These are phyloP conservation scores for Penicillium atrosanguineum DNA, from an alignment of 495 filamentous ascomycete species.

Conservation along the genomic window DNA sequence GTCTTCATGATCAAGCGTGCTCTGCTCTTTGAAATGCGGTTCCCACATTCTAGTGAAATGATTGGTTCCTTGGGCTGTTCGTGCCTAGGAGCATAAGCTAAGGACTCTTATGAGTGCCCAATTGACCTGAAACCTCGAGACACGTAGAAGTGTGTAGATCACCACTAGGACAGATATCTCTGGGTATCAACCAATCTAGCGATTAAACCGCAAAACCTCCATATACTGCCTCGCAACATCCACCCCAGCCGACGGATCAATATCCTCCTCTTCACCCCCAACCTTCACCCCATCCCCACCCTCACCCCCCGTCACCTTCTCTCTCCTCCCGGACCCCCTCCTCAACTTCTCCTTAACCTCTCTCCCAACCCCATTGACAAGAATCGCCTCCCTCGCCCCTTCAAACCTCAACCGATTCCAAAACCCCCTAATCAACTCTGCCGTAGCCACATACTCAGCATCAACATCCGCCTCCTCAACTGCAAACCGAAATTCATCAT, in stretches of 20 bases:
- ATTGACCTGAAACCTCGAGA: neutral
- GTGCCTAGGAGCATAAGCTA: constrained; percentile 7
- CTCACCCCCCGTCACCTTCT: constrained; percentile 3
- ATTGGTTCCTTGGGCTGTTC: constrained; percentile 13
- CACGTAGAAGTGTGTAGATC: neutral
- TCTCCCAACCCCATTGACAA: constrained; percentile 41
- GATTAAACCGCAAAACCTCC: constrained; percentile 48
- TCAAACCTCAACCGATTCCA: constrained; percentile 36
- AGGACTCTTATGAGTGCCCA: constrained; percentile 8
- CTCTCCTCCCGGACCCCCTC: constrained; percentile 13
- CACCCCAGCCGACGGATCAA: constrained; percentile 40
- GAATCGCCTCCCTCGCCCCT: constrained; percentile 40
- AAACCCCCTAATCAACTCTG: constrained; percentile 43
- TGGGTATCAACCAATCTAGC: constrained; percentile 13
- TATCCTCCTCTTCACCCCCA: constrained; percentile 21
- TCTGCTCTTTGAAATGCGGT: constrained; percentile 27
- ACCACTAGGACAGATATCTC: neutral
- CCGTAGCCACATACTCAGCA: constrained; percentile 39
- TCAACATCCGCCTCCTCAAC: constrained; percentile 42
- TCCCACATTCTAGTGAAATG: constrained; percentile 11
- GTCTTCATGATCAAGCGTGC: constrained; percentile 32
- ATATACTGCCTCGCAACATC: constrained; percentile 49
- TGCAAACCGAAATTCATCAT: constrained; percentile 27
- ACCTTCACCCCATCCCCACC: constrained; percentile 4
- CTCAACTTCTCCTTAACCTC: constrained; percentile 36